phyloP scores from a whole-genome alignment of 108 stramenopile species.

The Hondaea fermentalgiana region DNA sequence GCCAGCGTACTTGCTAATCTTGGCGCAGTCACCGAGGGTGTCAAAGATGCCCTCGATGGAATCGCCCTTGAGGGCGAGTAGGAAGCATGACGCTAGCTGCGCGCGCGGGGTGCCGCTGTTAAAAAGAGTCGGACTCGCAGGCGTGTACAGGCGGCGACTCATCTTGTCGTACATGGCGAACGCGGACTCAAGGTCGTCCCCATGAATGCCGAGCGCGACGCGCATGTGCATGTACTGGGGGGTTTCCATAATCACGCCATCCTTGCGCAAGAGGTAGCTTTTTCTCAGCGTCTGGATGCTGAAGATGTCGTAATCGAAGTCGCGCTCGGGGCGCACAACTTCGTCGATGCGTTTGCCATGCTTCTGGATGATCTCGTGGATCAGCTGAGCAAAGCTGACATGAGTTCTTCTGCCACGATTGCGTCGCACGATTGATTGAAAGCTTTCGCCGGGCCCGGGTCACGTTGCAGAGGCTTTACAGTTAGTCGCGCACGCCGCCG shows the following conservation, averaged over 20 bases:
- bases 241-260: conserved; percentile 64
- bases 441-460: too few relatives aligned
- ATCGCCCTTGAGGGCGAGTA: conserved; percentile 91
- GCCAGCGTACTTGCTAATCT: conserved; percentile 58
- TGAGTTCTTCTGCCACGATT: too few relatives aligned
- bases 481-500: too few relatives aligned
- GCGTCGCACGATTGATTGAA: too few relatives aligned
- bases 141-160: conserved; percentile 83
- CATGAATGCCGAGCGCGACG: conserved; percentile 91
- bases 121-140: conserved; percentile 92
- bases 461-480: too few relatives aligned
- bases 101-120: conserved; percentile 90
- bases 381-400: too few relatives aligned
- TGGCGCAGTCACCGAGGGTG: conserved; percentile 84
- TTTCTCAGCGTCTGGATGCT: conserved; percentile 93
- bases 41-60: conserved; percentile 91
- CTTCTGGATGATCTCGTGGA: too few relatives aligned
- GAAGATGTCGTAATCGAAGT: conserved; percentile 82
- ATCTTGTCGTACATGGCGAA: conserved; percentile 89
- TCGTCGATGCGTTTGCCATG: conserved; percentile 36
- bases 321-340: conserved; percentile 65
- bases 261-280: conserved; percentile 60
- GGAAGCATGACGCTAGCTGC: conserved; percentile 84
- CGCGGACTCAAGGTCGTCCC: conserved; percentile 64
- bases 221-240: conserved; percentile 96